phyloP scores from a whole-genome alignment of 2,329 filamentous ascomycete genomes.

The Tolypocladium nubicola region DNA sequence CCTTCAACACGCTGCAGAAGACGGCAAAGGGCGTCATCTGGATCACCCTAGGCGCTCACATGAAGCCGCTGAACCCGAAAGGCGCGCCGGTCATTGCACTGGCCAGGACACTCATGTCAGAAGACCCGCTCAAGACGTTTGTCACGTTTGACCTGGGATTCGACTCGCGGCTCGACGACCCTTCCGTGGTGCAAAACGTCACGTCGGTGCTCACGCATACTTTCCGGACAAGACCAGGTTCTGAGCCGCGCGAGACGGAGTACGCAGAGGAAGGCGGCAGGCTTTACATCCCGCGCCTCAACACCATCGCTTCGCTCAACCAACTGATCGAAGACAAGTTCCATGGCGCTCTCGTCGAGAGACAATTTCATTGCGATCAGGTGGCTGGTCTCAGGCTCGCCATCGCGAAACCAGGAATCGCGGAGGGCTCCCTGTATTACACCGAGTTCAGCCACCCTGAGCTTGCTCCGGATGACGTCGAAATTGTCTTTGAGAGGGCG shows the following conservation, averaged over 20 bases:
- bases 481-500: slow-evolving; percentile 26
- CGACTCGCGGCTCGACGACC: slow-evolving; percentile 9
- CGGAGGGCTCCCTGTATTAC: slow-evolving; percentile 14
- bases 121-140: slow-evolving; percentile 31
- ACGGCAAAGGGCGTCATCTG: slow-evolving; percentile 32
- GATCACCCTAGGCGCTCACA: slow-evolving; percentile 33
- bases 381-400: slow-evolving; percentile 10
- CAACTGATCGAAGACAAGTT: slow-evolving; percentile 26
- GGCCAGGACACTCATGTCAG: slow-evolving; percentile 37
- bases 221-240: slow-evolving; percentile 8
- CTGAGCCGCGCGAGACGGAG: slow-evolving; percentile 26
- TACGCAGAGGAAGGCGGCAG: slow-evolving; percentile 27
- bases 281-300: slow-evolving; percentile 34
- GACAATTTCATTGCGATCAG: slow-evolving; percentile 8
- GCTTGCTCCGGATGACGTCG: slow-evolving; percentile 23
- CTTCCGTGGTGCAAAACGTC: slow-evolving; percentile 9
- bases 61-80: slow-evolving; percentile 20
- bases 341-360: slow-evolving; percentile 3
- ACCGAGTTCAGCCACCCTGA: slow-evolving; percentile 5
- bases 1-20: slow-evolving; percentile 28
- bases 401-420: slow-evolving; percentile 15
- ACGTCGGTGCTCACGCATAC: slow-evolving; percentile 13
- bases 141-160: slow-evolving; percentile 30
- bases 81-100: slow-evolving; percentile 33
- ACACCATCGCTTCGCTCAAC: slow-evolving; percentile 29